Base-by-base conservation (phyloP, 139 green algal genomes). In the Micractinium sp. region DNA sequence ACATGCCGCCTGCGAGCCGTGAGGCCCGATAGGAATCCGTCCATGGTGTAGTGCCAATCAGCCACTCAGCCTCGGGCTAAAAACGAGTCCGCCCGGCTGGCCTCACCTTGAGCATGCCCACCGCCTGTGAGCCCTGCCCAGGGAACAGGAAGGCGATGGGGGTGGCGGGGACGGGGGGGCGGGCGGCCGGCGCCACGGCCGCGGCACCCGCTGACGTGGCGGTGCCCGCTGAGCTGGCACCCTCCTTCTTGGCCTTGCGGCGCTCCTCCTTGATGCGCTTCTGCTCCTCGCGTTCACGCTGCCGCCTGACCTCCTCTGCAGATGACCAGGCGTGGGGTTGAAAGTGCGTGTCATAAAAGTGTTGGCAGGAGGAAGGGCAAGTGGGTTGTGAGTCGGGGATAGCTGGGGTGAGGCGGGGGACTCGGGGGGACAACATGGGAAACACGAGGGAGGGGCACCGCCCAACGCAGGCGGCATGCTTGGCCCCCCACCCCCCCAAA, bases 111-210 rank as follows among this genome's bases (percentile, higher is more conserved):
- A 98, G 92, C 97, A 99, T 99, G 89, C 97, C 97, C 29, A 98
- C 93, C 0, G 93, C 93, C 56, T 99, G 97, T 22, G 94, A 97
- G 60, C 95, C 97, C 90, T 99, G 97, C 3, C 97, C 97, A 1
- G 97, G 97, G 85, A 99, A 99, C 33, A 99, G 87, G 84, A 98
- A 97, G 19, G 91, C 95, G 7, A 97, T 78, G 31, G 93, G 92
- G 3, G 80, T 89, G 39, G 67, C 66, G 22, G 89, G 89, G 27
- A 77, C 90, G 4, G 88, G 25, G 7, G 81, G 41, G 31, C 67
- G 71, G 56, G 73, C 82, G 31, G 82, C 84, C 33, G 75, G 56
- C 19, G 66, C 25, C 25, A 16, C 35, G 12, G 66, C 25, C 25
- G 20, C 35, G 12, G 93, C 81, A 1, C 74, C 38, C 3, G 86